Evolutionary conservation across 345 rosid species (phyloP).

Genomic region (Syzygium aqueum): DNA sequence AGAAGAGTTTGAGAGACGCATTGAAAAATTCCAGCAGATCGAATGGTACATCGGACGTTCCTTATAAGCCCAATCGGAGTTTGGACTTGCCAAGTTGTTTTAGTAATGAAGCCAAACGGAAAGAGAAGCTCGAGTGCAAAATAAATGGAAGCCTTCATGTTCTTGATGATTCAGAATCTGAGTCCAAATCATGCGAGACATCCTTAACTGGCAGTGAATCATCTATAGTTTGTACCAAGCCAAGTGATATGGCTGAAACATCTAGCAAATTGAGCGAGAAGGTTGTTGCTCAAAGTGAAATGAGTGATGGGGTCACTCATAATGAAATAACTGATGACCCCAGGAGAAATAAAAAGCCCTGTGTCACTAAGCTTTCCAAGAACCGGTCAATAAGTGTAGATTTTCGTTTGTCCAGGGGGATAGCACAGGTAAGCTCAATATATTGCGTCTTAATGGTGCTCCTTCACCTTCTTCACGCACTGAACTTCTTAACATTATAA

Average conservation of each 20-base stretch:
- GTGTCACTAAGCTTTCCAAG: conserved; percentile 60
- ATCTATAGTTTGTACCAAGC: conserved; percentile 20
- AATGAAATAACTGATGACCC: conserved; percentile 28
- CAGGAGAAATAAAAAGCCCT: conserved; percentile 48
- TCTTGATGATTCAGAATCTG: conserved; percentile 19
- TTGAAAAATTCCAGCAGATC: conserved; percentile 1
- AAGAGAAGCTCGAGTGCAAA: conserved; percentile 21
- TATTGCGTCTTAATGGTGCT: background rate
- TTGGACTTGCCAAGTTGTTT: conserved; percentile 20
- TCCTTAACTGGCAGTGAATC: conserved; percentile 22
- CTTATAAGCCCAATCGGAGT: conserved; percentile 17
- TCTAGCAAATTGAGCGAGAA: conserved; percentile 24
- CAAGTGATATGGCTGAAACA: conserved; percentile 34
- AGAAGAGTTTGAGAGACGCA: conserved; percentile 13
- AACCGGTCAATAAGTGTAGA: conserved; percentile 77
- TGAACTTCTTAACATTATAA: background rate
- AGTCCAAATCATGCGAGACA: conserved; percentile 21
- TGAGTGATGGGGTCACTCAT: conserved; percentile 21
- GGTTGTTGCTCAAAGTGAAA: conserved; percentile 24
- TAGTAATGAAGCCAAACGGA: conserved; percentile 20
- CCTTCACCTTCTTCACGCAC: background rate
- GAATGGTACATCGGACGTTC: conserved; percentile 27
- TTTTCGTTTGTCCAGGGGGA: conserved; percentile 93
- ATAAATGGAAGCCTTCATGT: conserved; percentile 26
- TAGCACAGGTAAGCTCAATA: conserved; percentile 64